Conservation (phyloP, 2,329 filamentous ascomycete species). For the Ilyonectria destructans region DNA sequence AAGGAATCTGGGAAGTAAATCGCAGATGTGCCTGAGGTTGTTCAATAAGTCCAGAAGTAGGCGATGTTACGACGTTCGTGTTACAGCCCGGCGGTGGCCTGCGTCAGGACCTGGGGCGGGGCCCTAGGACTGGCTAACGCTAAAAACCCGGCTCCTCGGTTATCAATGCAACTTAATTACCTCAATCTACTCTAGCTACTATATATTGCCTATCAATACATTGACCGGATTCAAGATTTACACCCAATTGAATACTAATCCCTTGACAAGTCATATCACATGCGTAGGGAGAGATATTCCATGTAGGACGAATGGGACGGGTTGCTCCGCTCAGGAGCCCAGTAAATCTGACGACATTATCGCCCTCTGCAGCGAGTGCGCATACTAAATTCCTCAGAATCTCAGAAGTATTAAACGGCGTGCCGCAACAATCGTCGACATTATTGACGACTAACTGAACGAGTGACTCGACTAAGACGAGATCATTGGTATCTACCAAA, state of each 20-base stretch:
- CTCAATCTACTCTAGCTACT: neutral
- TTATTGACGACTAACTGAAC: constrained; percentile 3
- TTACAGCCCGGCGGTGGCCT: neutral
- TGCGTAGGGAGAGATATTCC: neutral
- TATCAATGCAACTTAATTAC: neutral
- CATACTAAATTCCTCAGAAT: neutral
- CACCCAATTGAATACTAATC: neutral
- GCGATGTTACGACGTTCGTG: neutral
- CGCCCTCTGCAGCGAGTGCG: neutral
- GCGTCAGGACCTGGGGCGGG: neutral
- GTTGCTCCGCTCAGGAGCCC: neutral
- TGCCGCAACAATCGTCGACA: neutral
- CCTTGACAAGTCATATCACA: neutral
- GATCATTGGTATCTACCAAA: constrained; percentile 10
- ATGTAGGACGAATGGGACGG: neutral
- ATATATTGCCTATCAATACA: neutral
- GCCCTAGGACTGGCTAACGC: neutral
- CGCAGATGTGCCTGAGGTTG: neutral
- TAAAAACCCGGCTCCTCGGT: neutral
- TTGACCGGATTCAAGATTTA: neutral
- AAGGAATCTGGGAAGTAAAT: neutral
- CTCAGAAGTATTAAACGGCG: neutral
- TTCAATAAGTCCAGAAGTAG: neutral
- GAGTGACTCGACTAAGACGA: constrained; percentile 7
- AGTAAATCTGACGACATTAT: neutral